Conservation (phyloP, 495 filamentous ascomycete species). For the Aspergillus kassunensis region DNA sequence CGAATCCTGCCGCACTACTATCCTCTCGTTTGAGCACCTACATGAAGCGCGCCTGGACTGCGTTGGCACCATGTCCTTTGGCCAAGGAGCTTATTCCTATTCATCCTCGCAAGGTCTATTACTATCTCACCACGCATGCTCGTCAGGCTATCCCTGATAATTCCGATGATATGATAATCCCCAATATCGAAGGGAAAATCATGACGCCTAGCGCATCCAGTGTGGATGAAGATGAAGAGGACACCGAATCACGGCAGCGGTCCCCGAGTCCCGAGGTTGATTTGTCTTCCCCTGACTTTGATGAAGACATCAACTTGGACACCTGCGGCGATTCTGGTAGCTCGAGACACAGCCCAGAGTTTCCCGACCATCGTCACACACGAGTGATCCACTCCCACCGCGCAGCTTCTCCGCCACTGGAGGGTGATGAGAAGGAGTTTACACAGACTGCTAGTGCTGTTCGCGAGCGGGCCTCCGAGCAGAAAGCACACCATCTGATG, state of each 20-base stretch:
- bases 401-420: constrained; percentile 77
- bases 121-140: constrained; percentile 81
- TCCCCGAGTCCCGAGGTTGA: constrained; percentile 90
- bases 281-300: constrained; percentile 81
- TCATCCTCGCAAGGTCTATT: constrained; percentile 93
- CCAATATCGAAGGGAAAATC: constrained; percentile 42
- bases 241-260: constrained; percentile 66
- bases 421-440: constrained; percentile 95
- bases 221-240: constrained; percentile 67
- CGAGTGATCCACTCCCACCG: constrained; percentile 59
- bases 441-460: constrained; percentile 87
- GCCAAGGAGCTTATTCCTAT: constrained; percentile 89
- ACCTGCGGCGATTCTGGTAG: constrained; percentile 35
- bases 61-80: constrained; percentile 76
- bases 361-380: constrained; percentile 37
- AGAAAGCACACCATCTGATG: constrained; percentile 39
- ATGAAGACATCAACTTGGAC: constrained; percentile 56
- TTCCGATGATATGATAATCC: constrained; percentile 48
- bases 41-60: constrained; percentile 83
- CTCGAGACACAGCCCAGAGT: constrained; percentile 55
- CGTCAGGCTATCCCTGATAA: constrained; percentile 80
- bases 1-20: constrained; percentile 91
- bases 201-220: constrained; percentile 87
- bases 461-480: constrained; percentile 65
- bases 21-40: constrained; percentile 87